Percentiles rank a stretch among this genome's conserved stretches.
Conservation (phyloP, 176 grass and related monocot genomes). For the Urochloa ruziziensis region DNA sequence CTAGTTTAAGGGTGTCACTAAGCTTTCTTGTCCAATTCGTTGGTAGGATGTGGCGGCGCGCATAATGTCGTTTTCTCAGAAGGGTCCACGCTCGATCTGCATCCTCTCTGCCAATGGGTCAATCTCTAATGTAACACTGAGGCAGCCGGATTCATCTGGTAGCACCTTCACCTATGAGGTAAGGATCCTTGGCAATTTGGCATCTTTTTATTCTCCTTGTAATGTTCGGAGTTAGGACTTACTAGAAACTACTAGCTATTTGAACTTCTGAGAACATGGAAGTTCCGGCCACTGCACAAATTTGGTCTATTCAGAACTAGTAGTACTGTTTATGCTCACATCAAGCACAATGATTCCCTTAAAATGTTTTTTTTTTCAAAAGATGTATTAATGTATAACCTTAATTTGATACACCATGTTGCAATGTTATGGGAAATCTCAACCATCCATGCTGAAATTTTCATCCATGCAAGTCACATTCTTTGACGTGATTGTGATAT, state of each 20-base stretch:
- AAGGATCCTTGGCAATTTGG: not conserved
- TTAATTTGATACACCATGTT: not conserved
- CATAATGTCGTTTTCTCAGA: slow-evolving; percentile 90
- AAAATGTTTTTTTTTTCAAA: not conserved
- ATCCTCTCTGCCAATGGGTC: slow-evolving; percentile 80
- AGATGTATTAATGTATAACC: not conserved
- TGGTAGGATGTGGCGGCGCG: slow-evolving; percentile 74
- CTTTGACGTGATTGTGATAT: not conserved
- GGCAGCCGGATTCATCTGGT: slow-evolving; percentile 58
- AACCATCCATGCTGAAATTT: not conserved
- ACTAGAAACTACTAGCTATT: not conserved
- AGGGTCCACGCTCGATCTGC: slow-evolving; percentile 85
- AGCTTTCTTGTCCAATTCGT: slow-evolving; percentile 8
- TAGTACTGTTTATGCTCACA: not conserved
- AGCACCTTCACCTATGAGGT: slow-evolving; percentile 84
- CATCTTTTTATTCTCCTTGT: not conserved
- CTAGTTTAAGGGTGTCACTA: not conserved
- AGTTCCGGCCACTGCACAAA: not conserved
- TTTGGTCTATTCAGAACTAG: not conserved
- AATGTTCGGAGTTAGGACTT: not conserved
- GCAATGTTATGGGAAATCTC: not conserved
- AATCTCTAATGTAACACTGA: slow-evolving; percentile 77
- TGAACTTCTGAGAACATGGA: not conserved
- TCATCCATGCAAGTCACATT: not conserved
- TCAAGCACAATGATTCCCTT: not conserved